Evolutionary conservation across 2,329 filamentous ascomycete species (phyloP).

Genomic region (Ceratocystis lukuohia): DNA sequence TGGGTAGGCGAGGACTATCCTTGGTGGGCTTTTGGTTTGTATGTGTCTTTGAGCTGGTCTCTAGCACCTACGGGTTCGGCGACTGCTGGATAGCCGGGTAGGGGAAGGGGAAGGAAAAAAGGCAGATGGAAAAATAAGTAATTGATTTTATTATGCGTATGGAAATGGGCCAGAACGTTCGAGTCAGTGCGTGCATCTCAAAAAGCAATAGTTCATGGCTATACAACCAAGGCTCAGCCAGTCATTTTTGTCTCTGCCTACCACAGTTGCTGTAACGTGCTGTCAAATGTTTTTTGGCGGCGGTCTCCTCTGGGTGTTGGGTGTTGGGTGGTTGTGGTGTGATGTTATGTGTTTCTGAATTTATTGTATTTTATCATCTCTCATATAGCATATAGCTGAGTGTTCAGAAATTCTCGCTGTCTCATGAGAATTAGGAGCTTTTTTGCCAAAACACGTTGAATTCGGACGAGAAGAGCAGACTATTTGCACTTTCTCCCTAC

Average conservation of each 20-base stretch:
- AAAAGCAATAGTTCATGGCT: neutral
- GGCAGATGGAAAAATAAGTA: neutral
- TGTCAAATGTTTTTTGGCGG: neutral
- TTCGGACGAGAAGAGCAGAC: neutral
- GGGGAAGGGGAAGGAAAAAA: neutral
- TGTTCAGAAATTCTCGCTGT: neutral
- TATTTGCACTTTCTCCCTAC: neutral
- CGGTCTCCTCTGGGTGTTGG: neutral
- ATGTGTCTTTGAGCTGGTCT: no score
- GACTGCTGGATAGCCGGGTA: neutral
- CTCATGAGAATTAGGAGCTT: neutral
- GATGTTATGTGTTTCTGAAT: neutral
- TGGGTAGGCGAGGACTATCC: no score
- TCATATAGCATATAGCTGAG: neutral
- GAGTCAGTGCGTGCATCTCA: neutral
- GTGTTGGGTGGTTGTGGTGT: neutral
- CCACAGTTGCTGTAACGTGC: neutral
- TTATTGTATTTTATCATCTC: neutral
- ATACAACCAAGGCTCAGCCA: neutral
- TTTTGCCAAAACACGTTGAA: neutral
- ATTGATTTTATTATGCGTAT: neutral
- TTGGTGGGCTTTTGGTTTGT: no score
- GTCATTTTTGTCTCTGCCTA: neutral
- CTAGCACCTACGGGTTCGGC: no score
- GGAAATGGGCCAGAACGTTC: slow-evolving; percentile 1